Percentiles rank a stretch among this genome's conserved stretches.
Evolutionary conservation across 2,329 filamentous ascomycete genomes (phyloP).

Genomic region (Clarireedia hainanense): DNA sequence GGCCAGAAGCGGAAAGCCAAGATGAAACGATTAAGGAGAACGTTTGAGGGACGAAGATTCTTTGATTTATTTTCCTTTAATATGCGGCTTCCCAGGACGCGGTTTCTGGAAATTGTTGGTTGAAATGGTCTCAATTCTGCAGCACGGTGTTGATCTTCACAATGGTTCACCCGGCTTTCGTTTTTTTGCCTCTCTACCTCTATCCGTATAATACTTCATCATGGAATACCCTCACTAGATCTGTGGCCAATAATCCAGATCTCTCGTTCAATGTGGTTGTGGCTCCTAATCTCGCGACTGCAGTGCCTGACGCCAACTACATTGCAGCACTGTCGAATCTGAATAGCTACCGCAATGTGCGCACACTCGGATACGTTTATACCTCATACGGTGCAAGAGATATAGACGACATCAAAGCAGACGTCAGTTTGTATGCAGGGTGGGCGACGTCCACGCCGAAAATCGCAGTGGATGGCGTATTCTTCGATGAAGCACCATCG

Average conservation of each 20-base stretch:
- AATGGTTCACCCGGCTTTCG: conserved; percentile 8
- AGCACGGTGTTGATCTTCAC: not conserved
- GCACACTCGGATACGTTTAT: conserved; percentile 34
- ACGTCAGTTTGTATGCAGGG: conserved; percentile 32
- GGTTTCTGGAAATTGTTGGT: too few species aligned
- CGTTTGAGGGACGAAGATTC: too few species aligned
- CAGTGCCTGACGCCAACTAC: conserved; percentile 18
- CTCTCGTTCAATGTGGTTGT: conserved; percentile 20
- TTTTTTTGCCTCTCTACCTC: conserved; percentile 21
- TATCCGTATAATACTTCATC: conserved; percentile 20
- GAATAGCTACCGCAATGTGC: conserved; percentile 25
- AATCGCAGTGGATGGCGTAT: conserved; percentile 1
- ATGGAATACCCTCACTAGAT: conserved; percentile 16
- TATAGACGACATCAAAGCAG: conserved; percentile 28
- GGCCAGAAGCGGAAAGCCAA: too few species aligned
- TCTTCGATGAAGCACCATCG: conserved; percentile 7
- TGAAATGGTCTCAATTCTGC: too few species aligned
- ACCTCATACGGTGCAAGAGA: conserved; percentile 30
- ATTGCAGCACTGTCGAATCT: conserved; percentile 13
- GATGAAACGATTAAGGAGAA: too few species aligned
- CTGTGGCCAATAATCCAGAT: conserved; percentile 15
- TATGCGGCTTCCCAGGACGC: too few species aligned
- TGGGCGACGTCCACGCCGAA: conserved; percentile 24
- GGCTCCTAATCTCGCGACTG: conserved; percentile 12
- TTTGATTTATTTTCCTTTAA: too few species aligned